phyloP scores from a whole-genome alignment of 2,329 filamentous ascomycete genomes.

The Penicillium janthinellum region DNA sequence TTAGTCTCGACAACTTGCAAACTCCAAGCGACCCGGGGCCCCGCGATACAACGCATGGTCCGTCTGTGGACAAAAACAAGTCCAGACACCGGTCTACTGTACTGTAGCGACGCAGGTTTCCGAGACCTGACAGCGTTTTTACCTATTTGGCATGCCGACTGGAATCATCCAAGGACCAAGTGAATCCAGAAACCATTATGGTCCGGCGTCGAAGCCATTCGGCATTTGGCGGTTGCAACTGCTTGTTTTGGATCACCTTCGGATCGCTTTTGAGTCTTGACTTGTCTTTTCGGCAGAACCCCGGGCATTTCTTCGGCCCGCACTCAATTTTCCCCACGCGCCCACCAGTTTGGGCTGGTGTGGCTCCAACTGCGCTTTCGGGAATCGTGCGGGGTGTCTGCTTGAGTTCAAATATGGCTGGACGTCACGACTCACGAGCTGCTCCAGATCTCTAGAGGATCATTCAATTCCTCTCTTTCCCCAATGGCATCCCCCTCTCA shows the following conservation, averaged over 20 bases:
- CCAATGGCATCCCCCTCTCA: slow-evolving; percentile 14
- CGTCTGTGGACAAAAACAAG: background rate
- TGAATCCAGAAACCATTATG: background rate
- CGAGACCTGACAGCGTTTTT: background rate
- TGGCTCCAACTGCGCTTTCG: slow-evolving; percentile 16
- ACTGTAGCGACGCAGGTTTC: background rate
- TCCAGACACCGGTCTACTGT: no score
- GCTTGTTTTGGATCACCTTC: background rate
- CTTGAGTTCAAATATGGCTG: slow-evolving; percentile 3
- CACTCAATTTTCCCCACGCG: background rate
- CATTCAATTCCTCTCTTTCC: background rate
- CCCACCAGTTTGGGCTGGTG: slow-evolving; percentile 1
- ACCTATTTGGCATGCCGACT: background rate
- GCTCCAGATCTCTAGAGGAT: background rate
- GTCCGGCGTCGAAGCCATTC: background rate
- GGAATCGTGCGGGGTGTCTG: background rate
- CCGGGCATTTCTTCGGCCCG: slow-evolving; percentile 1
- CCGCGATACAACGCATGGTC: background rate
- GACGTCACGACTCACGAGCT: background rate
- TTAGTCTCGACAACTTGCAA: background rate
- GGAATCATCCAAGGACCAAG: background rate
- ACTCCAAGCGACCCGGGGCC: background rate
- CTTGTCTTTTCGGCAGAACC: slow-evolving; percentile 8
- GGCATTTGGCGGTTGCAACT: slow-evolving; percentile 10
- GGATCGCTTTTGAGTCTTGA: background rate